Conservation (phyloP, 139 green algal genomes). For the Yamagishiella unicocca region DNA sequence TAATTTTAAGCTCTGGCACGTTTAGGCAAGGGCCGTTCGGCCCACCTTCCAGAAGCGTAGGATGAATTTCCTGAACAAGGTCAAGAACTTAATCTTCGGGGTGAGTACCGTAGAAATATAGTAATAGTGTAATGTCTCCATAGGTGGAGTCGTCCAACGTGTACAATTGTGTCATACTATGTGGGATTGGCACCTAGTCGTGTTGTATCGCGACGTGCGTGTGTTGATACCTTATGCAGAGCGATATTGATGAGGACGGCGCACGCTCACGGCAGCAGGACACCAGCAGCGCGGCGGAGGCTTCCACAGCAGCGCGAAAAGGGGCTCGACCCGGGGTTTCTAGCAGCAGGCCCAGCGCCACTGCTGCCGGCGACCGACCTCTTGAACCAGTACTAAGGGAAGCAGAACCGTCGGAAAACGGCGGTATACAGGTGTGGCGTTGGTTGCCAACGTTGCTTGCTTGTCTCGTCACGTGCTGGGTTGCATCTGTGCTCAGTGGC, state of each 20-base stretch:
- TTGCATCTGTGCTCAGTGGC: no score
- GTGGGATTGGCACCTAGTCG: no score
- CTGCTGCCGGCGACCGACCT: no score
- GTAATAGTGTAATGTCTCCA: no score
- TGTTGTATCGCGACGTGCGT: no score
- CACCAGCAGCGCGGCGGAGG: not conserved
- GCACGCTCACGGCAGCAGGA: no score
- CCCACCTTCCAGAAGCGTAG: not conserved
- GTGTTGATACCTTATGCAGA: no score
- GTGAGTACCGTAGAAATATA: no score
- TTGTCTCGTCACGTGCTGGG: not conserved
- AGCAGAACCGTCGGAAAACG: not conserved
- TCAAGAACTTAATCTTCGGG: slow-evolving; percentile 34
- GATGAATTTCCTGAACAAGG: slow-evolving; percentile 27
- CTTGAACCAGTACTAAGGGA: not conserved
- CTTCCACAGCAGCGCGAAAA: not conserved
- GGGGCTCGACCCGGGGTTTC: not conserved
- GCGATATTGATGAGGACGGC: not conserved
- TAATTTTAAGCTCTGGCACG: no score
- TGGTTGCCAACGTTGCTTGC: not conserved
- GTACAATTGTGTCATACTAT: no score
- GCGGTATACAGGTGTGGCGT: slow-evolving; percentile 2
- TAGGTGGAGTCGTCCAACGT: no score
- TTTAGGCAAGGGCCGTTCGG: not conserved
- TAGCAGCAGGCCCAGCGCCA: not conserved